Percentiles rank a stretch among this genome's conserved stretches.
phyloP scores from a whole-genome alignment of 2,329 filamentous ascomycete species.

The Aureobasidium sp. region DNA sequence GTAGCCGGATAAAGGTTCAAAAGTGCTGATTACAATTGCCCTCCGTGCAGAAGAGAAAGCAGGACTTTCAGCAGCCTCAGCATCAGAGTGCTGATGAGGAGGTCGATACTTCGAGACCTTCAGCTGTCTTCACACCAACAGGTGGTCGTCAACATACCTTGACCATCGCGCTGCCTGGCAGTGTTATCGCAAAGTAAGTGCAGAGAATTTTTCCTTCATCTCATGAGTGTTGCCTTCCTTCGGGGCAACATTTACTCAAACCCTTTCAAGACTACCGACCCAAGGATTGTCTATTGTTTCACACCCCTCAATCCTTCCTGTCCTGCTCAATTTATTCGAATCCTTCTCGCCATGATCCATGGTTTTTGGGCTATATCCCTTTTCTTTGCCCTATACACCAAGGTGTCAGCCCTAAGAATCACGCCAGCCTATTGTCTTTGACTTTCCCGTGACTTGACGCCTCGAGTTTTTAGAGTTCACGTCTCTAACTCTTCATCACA shows the following conservation, averaged over 20 bases:
- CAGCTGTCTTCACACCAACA: conserved; percentile 57
- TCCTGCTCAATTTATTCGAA: background rate
- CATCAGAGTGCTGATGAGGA: conserved; percentile 15
- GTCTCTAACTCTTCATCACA: conserved; percentile 25
- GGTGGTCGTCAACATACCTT: conserved; percentile 62
- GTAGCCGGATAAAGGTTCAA: background rate
- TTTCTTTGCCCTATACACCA: too few species aligned
- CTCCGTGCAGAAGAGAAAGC: conserved; percentile 20
- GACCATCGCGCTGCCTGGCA: conserved; percentile 69
- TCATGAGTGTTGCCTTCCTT: background rate
- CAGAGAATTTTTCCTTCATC: background rate
- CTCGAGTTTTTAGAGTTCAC: background rate
- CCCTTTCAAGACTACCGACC: background rate
- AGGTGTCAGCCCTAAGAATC: too few species aligned
- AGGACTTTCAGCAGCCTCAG: conserved; percentile 14
- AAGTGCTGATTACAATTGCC: background rate
- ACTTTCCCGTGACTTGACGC: background rate
- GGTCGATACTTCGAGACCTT: conserved; percentile 55
- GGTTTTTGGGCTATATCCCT: too few species aligned
- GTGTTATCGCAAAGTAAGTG: conserved; percentile 63
- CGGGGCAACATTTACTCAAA: background rate
- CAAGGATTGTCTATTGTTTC: too few species aligned
- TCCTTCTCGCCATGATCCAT: too few species aligned
- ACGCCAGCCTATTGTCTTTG: background rate
- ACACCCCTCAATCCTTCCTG: too few species aligned